These are phyloP conservation scores for Thoreauomyces humboldtii DNA, from an alignment of 192 early-diverging fungal genomes.

Conservation along the genomic window DNA sequence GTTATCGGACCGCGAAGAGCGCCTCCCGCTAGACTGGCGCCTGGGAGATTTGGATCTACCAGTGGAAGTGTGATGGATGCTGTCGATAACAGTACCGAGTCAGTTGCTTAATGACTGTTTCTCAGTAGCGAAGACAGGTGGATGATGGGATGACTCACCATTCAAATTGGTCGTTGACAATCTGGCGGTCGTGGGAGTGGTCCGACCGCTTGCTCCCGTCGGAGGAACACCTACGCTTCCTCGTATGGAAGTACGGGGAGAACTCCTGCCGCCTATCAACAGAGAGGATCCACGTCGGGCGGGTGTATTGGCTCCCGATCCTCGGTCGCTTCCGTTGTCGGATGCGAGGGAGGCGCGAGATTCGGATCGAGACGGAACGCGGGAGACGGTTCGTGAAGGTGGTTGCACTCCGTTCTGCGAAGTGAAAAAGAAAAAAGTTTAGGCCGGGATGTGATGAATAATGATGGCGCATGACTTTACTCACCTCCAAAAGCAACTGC, in stretches of 20 bases:
- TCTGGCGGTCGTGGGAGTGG: constrained; percentile 17
- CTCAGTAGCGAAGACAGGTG: neutral
- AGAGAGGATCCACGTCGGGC: neutral
- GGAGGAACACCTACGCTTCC: neutral
- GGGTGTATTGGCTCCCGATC: neutral
- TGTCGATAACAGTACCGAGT: neutral
- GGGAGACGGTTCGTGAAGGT: constrained; percentile 45
- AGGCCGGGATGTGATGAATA: neutral
- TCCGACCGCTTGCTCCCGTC: neutral
- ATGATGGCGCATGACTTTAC: neutral
- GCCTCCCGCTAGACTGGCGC: neutral
- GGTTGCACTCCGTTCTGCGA: constrained; percentile 35
- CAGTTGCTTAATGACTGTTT: neutral
- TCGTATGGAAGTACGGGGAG: neutral
- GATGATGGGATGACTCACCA: constrained; percentile 9
- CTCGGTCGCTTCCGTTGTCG: constrained; percentile 29
- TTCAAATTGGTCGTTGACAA: constrained; percentile 40
- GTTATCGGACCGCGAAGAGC: constrained; percentile 33
- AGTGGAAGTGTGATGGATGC: constrained; percentile 12
- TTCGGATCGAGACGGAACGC: constrained; percentile 40
- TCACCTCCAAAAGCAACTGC: constrained; percentile 40
- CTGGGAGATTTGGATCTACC: neutral
- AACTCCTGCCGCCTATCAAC: neutral
- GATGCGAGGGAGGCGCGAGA: constrained; percentile 32
- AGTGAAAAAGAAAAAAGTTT: neutral